Conservation (phyloP, 2,329 filamentous ascomycete genomes). For the Knufia fluminis region DNA sequence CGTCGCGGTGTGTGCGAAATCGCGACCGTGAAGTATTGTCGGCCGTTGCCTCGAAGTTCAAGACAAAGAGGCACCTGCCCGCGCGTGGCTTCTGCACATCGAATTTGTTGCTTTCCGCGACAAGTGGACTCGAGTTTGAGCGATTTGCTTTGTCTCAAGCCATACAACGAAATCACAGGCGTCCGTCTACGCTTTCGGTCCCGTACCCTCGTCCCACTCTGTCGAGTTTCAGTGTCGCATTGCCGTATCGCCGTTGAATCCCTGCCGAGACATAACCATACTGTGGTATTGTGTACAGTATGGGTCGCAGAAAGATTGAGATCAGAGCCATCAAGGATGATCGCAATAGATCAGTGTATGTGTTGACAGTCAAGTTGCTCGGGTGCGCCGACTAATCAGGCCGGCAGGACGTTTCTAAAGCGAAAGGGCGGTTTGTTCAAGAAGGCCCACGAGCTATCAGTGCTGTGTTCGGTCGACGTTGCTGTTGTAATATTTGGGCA, state of each 20-base stretch:
- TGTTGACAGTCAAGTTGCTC: constrained; percentile 22
- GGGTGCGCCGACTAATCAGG: constrained; percentile 13
- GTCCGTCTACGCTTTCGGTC: background rate
- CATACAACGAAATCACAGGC: background rate
- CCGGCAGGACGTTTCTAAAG: constrained; percentile 81
- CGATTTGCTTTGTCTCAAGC: constrained; percentile 6
- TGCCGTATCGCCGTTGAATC: background rate
- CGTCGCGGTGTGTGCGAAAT: background rate
- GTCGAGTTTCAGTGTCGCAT: background rate
- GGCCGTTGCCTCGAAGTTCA: background rate
- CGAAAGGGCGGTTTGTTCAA: constrained; percentile 98
- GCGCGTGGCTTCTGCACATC: constrained; percentile 1
- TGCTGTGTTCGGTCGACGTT: constrained; percentile 95
- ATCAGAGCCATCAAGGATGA: constrained; percentile 99
- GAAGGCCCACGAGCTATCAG: constrained; percentile 96
- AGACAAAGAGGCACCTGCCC: background rate
- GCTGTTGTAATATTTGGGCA: constrained; percentile 97
- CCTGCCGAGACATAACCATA: background rate
- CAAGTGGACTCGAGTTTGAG: background rate
- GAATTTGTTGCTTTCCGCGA: background rate
- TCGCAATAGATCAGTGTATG: constrained; percentile 93
- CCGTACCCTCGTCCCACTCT: background rate
- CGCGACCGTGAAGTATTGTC: background rate
- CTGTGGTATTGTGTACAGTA: constrained; percentile 33
- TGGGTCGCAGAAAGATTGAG: constrained; percentile 99